A percentile compares a stretch with the other conserved stretches of the same genome.
Evolutionary conservation across 495 filamentous ascomycete species (phyloP).

Genomic region (Xylaria longipes): DNA sequence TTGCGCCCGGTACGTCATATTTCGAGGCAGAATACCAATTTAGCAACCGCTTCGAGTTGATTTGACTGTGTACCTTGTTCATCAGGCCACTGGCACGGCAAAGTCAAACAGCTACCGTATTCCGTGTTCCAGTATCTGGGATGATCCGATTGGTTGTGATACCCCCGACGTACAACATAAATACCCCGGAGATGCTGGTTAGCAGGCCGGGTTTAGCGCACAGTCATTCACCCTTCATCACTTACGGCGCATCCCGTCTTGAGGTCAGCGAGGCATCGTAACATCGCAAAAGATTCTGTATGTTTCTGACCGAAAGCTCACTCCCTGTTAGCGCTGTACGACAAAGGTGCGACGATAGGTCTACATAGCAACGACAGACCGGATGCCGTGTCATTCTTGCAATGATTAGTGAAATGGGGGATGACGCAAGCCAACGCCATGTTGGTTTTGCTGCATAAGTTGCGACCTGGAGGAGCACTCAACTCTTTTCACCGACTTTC

Average conservation of each 20-base stretch:
- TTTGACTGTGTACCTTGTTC: neutral
- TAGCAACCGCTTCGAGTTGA: neutral
- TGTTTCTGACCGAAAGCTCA: neutral
- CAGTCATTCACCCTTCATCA: neutral
- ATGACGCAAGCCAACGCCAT: neutral
- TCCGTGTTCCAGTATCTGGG: neutral
- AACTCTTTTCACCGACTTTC: conserved; percentile 15
- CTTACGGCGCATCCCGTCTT: neutral
- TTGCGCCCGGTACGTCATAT: neutral
- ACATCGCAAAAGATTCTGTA: neutral
- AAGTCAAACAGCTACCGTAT: conserved; percentile 14
- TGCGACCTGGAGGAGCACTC: neutral
- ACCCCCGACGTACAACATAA: conserved; percentile 7
- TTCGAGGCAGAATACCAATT: neutral
- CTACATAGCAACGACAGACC: neutral
- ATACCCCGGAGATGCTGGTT: conserved; percentile 7
- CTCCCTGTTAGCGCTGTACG: neutral
- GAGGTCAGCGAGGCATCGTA: neutral
- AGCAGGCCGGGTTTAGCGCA: neutral
- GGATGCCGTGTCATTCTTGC: neutral
- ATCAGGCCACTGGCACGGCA: conserved; percentile 5
- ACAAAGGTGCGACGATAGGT: neutral
- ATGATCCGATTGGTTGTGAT: conserved; percentile 9
- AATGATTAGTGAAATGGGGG: neutral
- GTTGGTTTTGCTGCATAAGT: conserved; percentile 1